Evolutionary conservation across 495 filamentous ascomycete genomes (phyloP), one percentile per base, ranked within the genome.

Genomic region (Aspergillus baeticus): DNA sequence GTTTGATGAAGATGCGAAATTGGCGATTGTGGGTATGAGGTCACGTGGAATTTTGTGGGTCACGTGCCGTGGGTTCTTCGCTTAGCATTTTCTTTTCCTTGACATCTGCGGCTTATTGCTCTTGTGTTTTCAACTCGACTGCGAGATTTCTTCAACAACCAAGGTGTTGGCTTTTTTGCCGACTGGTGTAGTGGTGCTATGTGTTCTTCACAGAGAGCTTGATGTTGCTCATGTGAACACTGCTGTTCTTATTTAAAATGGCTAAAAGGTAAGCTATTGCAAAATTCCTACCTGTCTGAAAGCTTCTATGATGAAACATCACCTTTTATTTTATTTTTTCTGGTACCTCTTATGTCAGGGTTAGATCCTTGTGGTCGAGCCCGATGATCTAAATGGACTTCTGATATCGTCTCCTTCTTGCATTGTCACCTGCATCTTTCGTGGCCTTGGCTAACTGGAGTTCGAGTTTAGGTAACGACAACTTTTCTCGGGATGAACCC

Each of bases 321-420:
- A 64, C 66, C 61, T 64, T 68, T 67, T 62, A 69, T 67, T 65
- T 61, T 70, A 65, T 74, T 64, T 69, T 81, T 82, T 84, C 81
- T 84, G 81, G 80, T 83, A 84, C 81, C 81, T 84, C 81, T 84
- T 84, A 81, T 81, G 76, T 82, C 73, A 83, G 79, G 69, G 66
- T 61, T 60, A 46, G 66, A 65, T 64, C 69, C 60, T 71, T 61
- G 70, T 70, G 74, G 68, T 66, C 61, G 64, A 62, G 67, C 74
- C 72, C 80, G 65, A 81, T 84, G 81, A 82, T 81, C 80, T 81
- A 78, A 73, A 69, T 73, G 80, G 81, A 82, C 81, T 83, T 84
- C 81, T 84, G 81, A 84, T 65, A 54, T 62, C 51, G 23, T 54
- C 15, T 37, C 43, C n/a, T 60, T 59, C 51, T 58, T 33, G 54